Percentiles rank a stretch among this genome's conserved stretches.
Evolutionary conservation across 2,329 filamentous ascomycete genomes (phyloP).

Genomic region (Samsoniella hepiali): DNA sequence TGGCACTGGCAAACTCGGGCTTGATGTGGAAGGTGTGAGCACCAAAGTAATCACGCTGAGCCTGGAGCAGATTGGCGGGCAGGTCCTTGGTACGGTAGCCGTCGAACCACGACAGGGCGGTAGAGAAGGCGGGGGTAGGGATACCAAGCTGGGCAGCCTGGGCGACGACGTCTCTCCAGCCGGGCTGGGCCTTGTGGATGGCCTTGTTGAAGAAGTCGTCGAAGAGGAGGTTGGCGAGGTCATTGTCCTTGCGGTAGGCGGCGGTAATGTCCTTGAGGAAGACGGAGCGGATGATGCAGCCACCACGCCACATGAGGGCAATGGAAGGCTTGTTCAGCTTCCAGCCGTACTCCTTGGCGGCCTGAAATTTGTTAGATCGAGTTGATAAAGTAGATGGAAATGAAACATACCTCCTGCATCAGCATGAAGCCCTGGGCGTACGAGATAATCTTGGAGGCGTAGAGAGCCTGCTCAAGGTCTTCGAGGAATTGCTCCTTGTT

Average conservation of each 20-base stretch:
- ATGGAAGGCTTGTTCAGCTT: constrained; percentile 99
- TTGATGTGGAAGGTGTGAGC: constrained; percentile 88
- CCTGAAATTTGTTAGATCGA: constrained; percentile 46
- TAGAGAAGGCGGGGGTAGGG: constrained; percentile 93
- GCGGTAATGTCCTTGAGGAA: constrained; percentile 99
- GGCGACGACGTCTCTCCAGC: constrained; percentile 87
- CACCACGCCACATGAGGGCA: constrained; percentile 99
- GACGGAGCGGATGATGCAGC: constrained; percentile 99
- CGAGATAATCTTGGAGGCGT: constrained; percentile 99
- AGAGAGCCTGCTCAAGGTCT: constrained; percentile 97
- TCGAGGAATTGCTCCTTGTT: constrained; percentile 92
- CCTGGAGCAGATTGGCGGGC: constrained; percentile 96
- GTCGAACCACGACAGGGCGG: constrained; percentile 97
- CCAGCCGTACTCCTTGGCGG: constrained; percentile 93
- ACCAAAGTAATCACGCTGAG: constrained; percentile 99
- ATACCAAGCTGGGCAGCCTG: constrained; percentile 94
- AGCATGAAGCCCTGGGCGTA: constrained; percentile 99
- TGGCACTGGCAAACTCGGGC: constrained; percentile 71
- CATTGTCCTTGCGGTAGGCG: constrained; percentile 89
- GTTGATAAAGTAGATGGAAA: background rate
- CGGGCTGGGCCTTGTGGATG: constrained; percentile 91
- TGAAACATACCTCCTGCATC: constrained; percentile 80
- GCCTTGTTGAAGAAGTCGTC: constrained; percentile 99
- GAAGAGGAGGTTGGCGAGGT: constrained; percentile 97
- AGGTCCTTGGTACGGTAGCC: constrained; percentile 97